Conservation (phyloP, 2,329 filamentous ascomycete genomes). For the Paraconiothyrium sp. region DNA sequence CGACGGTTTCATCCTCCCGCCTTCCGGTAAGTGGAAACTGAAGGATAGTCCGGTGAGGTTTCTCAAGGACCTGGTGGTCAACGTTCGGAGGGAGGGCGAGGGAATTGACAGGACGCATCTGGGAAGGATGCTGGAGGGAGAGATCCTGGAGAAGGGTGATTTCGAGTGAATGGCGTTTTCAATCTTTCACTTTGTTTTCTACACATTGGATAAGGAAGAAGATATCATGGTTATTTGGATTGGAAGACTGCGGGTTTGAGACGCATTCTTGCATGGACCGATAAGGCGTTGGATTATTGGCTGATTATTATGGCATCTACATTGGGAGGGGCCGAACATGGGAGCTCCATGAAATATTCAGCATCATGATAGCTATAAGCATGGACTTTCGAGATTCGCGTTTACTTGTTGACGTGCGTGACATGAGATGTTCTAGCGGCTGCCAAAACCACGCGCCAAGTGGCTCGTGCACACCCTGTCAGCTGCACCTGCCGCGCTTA, state of each 20-base stretch:
- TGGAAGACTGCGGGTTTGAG: not conserved
- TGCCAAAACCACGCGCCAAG: not conserved
- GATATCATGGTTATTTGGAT: not conserved
- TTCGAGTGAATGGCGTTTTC: conserved; percentile 31
- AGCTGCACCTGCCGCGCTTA: conserved; percentile 12
- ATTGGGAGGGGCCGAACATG: not conserved
- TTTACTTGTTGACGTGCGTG: not conserved
- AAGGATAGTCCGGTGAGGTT: conserved; percentile 54
- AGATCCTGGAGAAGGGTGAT: conserved; percentile 43
- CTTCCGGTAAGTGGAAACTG: conserved; percentile 45
- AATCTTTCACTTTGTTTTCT: not conserved
- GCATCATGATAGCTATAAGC: not conserved
- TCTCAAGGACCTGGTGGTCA: conserved; percentile 48
- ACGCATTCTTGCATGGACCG: not conserved
- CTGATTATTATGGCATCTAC: not conserved
- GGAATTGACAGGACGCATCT: conserved; percentile 57
- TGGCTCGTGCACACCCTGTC: conserved; percentile 13
- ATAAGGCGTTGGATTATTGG: not conserved
- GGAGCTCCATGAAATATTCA: not conserved
- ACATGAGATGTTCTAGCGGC: not conserved
- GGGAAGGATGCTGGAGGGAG: conserved; percentile 51
- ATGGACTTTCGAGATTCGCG: not conserved
- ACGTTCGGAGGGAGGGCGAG: conserved; percentile 45
- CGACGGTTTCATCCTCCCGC: conserved; percentile 49
- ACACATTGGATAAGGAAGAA: not conserved